Conservation (phyloP, 2,329 filamentous ascomycete species). For the Nectriaceae sp. region DNA sequence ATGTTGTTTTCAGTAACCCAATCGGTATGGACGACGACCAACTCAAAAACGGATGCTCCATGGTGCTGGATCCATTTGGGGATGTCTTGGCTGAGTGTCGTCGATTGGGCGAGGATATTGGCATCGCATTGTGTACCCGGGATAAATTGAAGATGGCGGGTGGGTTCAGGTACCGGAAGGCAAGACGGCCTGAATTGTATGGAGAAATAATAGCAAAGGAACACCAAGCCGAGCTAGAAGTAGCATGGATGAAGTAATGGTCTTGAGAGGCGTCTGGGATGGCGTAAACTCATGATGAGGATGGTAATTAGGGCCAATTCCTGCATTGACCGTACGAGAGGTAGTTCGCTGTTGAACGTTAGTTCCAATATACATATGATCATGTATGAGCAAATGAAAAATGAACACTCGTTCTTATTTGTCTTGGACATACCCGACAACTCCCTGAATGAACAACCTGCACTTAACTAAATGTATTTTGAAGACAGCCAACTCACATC, state of each 20-base stretch:
- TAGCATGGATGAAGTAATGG: slow-evolving; percentile 19
- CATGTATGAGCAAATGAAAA: too few relatives aligned
- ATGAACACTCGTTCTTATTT: too few relatives aligned
- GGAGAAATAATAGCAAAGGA: slow-evolving; percentile 9
- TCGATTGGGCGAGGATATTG: slow-evolving; percentile 14
- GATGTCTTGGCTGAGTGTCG: slow-evolving; percentile 18
- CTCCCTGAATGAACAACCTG: too few relatives aligned
- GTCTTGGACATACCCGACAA: too few relatives aligned
- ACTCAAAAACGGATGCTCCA: slow-evolving; percentile 21
- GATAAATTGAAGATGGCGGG: slow-evolving; percentile 16
- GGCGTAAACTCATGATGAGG: too few relatives aligned
- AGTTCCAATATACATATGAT: too few relatives aligned
- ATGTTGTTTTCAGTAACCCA: slow-evolving; percentile 21
- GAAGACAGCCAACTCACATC: too few relatives aligned
- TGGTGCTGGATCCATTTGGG: slow-evolving; percentile 18
- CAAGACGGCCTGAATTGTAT: slow-evolving; percentile 15
- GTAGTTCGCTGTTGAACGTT: too few relatives aligned
- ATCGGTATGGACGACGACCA: slow-evolving; percentile 20
- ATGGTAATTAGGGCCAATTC: too few relatives aligned
- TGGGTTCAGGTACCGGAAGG: slow-evolving; percentile 15
- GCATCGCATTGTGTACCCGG: slow-evolving; percentile 14
- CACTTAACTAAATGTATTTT: too few relatives aligned
- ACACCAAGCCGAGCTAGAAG: slow-evolving; percentile 12
- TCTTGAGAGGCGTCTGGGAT: too few relatives aligned
- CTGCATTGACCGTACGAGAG: too few relatives aligned